A percentile compares a stretch with the other conserved stretches of the same genome.
Evolutionary conservation across 176 grass and related monocot genomes (phyloP).

Genomic region (Rhynchospora tenuis): DNA sequence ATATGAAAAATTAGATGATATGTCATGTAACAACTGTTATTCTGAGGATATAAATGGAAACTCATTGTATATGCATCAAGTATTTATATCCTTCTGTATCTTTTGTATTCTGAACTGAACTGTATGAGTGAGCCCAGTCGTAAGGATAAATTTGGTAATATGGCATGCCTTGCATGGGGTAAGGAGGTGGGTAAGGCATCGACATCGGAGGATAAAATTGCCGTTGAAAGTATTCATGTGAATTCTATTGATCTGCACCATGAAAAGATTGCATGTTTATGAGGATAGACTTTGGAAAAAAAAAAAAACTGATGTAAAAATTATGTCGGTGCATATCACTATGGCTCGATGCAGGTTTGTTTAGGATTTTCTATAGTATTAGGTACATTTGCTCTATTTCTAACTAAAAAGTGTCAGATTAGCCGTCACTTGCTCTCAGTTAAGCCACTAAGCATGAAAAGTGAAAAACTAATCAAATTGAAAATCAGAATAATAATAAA

Average conservation of each 20-base stretch:
- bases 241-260: conserved; percentile 46
- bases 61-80: no score
- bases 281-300: not conserved
- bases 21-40: no score
- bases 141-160: conserved; percentile 63
- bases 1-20: no score
- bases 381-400: not conserved
- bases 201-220: conserved; percentile 68
- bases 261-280: not conserved
- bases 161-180: conserved; percentile 76
- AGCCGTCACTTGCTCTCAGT: not conserved
- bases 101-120: no score
- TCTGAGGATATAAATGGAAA: no score
- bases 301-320: not conserved
- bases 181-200: conserved; percentile 75
- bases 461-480: not conserved
- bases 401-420: not conserved
- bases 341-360: not conserved
- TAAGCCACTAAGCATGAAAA: not conserved
- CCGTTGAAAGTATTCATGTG: conserved; percentile 58
- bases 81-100: no score
- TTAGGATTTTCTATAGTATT: not conserved
- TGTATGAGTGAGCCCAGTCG: conserved; percentile 48
- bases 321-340: not conserved
- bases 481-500: not conserved